Conservation (phyloP, 371 early-diverging fungal genomes). For the Amoeboradix gromovi region DNA sequence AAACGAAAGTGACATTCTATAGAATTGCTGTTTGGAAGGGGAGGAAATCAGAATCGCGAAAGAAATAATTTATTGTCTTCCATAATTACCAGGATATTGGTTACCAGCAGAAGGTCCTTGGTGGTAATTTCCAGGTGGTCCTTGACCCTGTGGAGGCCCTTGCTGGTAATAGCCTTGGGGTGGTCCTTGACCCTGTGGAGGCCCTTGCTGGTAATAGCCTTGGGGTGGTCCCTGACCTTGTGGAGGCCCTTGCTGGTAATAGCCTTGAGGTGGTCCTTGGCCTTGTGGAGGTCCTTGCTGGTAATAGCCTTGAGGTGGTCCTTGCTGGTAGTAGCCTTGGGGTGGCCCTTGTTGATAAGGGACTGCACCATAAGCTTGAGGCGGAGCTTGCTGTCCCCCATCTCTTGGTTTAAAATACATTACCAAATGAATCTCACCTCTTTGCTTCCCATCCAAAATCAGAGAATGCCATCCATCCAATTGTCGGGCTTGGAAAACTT, state of each 20-base stretch:
- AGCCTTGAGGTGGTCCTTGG: neutral
- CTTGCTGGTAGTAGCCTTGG: neutral
- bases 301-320: neutral
- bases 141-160: neutral
- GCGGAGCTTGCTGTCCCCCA: neutral
- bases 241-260: neutral
- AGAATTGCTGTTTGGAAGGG: no score
- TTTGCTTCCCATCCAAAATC: neutral
- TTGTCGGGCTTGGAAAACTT: neutral
- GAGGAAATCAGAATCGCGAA: no score
- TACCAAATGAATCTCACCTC: neutral
- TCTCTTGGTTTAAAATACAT: neutral
- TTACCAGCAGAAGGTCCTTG: neutral
- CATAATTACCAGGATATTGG: neutral
- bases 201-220: neutral
- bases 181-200: neutral
- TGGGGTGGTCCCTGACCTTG: no score
- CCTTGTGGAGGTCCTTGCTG: neutral
- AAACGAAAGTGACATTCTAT: no score
- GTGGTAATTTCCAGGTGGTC: neutral
- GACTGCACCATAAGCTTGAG: neutral
- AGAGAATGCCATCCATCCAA: neutral
- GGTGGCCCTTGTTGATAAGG: neutral
- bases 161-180: neutral
- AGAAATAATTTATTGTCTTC: no score